Percentiles rank a stretch among this genome's conserved stretches.
Conservation (phyloP, 148 eudicot genomes). For the Vaccinium darrowii region DNA sequence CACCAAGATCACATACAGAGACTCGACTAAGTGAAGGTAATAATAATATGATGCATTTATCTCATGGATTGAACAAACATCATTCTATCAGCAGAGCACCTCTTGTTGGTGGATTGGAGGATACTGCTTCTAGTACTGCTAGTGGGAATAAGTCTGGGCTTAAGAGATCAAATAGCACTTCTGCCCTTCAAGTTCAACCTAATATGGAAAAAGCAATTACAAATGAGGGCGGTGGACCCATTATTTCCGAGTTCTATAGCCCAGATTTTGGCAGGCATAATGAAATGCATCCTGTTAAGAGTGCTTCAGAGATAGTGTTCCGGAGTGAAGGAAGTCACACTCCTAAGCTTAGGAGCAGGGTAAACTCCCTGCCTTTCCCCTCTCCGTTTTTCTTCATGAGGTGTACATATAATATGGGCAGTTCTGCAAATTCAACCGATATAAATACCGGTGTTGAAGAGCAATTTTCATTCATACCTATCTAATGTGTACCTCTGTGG, state of each 20-base stretch:
- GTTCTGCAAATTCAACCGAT: neutral
- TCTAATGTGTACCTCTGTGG: neutral
- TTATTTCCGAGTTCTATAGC: slow-evolving; percentile 74
- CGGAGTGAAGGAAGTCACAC: slow-evolving; percentile 53
- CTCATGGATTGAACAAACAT: slow-evolving; percentile 26
- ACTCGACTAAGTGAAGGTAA: slow-evolving; percentile 31
- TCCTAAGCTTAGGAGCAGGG: slow-evolving; percentile 86
- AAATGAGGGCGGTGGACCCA: slow-evolving; percentile 45
- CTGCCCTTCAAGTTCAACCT: slow-evolving; percentile 51
- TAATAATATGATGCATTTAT: slow-evolving; percentile 18
- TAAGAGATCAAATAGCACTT: slow-evolving; percentile 82
- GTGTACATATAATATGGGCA: neutral
- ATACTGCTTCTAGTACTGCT: slow-evolving; percentile 22
- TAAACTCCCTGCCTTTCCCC: slow-evolving; percentile 26
- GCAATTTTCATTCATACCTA: neutral
- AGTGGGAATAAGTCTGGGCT: slow-evolving; percentile 50
- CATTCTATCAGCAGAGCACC: slow-evolving; percentile 25
- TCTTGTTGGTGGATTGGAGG: slow-evolving; percentile 24
- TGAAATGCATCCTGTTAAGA: slow-evolving; percentile 30
- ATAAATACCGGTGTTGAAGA: neutral
- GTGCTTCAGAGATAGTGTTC: slow-evolving; percentile 45
- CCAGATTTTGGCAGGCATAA: slow-evolving; percentile 45
- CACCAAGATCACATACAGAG: slow-evolving; percentile 31
- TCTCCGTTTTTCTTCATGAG: neutral
- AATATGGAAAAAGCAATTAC: slow-evolving; percentile 34